These are phyloP conservation scores for Chrysopogon serrulatus DNA, from an alignment of 176 grass and related monocot genomes.

Conservation along the genomic window DNA sequence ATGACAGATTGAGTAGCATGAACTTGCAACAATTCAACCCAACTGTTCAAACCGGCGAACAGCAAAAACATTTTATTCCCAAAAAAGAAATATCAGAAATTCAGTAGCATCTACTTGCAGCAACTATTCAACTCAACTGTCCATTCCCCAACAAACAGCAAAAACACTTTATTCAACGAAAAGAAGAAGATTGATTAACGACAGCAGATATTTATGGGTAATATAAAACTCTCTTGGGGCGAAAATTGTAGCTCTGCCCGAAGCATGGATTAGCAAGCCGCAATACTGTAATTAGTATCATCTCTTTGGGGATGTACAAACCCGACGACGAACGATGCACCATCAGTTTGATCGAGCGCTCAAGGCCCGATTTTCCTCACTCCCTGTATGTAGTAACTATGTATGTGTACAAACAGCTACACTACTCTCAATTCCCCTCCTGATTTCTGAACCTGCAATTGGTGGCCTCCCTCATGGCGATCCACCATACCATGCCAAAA, in stretches of 20 bases:
- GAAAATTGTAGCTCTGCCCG: constrained; percentile 70
- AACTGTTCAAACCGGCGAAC: no score
- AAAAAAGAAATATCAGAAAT: background rate
- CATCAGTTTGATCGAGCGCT: constrained; percentile 27
- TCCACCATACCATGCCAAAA: background rate
- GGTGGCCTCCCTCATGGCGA: background rate
- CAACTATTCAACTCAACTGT: background rate
- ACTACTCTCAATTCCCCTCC: constrained; percentile 17
- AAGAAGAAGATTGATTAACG: background rate
- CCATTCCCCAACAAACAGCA: background rate
- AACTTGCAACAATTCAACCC: no score
- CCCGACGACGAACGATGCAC: constrained; percentile 6
- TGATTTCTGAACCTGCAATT: background rate
- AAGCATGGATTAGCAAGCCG: constrained; percentile 44
- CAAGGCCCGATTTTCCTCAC: constrained; percentile 30
- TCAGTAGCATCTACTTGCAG: background rate
- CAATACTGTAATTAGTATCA: constrained; percentile 45
- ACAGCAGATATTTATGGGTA: constrained; percentile 13
- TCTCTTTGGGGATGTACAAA: constrained; percentile 41
- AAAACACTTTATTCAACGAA: background rate
- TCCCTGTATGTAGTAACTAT: constrained; percentile 32
- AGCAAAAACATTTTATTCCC: background rate
- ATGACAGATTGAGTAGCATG: no score
- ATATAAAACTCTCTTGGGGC: constrained; percentile 24
- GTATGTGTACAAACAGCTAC: constrained; percentile 31